phyloP scores from a whole-genome alignment of 2,329 filamentous ascomycete genomes.

The Sclerotinia glacialis region DNA sequence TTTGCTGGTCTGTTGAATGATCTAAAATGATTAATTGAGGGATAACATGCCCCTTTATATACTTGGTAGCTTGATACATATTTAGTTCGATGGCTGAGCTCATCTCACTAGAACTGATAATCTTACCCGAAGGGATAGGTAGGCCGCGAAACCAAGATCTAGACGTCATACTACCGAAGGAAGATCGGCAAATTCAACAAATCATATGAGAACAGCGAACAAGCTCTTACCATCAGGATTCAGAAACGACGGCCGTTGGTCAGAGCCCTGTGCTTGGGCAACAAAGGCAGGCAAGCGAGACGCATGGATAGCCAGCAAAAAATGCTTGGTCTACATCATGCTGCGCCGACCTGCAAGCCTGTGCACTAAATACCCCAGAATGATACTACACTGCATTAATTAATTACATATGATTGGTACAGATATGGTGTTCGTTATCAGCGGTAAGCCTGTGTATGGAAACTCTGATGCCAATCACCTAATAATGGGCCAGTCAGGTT shows the following conservation, averaged over 20 bases:
- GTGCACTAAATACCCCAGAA: conserved; percentile 1
- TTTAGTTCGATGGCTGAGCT: background rate
- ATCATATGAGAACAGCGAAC: background rate
- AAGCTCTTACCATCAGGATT: background rate
- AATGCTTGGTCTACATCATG: conserved; percentile 14
- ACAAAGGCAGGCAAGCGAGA: background rate
- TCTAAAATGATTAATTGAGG: background rate
- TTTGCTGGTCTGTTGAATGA: background rate
- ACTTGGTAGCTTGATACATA: background rate
- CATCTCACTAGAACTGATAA: background rate
- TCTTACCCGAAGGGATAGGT: background rate
- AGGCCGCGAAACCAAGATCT: background rate
- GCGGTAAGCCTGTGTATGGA: background rate
- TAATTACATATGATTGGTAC: background rate
- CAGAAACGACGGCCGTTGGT: background rate
- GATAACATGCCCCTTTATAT: background rate
- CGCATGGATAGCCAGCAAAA: background rate
- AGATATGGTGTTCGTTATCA: background rate
- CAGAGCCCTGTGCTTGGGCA: background rate
- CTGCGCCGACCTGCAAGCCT: background rate
- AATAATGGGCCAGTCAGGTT: no score
- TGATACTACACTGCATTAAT: background rate
- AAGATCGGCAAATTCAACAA: background rate
- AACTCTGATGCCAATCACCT: no score
- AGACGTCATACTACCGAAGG: conserved; percentile 7